A percentile compares a stretch with the other conserved stretches of the same genome.
Evolutionary conservation across 2,329 filamentous ascomycete species (phyloP).

Genomic region (Cercospora beticola): DNA sequence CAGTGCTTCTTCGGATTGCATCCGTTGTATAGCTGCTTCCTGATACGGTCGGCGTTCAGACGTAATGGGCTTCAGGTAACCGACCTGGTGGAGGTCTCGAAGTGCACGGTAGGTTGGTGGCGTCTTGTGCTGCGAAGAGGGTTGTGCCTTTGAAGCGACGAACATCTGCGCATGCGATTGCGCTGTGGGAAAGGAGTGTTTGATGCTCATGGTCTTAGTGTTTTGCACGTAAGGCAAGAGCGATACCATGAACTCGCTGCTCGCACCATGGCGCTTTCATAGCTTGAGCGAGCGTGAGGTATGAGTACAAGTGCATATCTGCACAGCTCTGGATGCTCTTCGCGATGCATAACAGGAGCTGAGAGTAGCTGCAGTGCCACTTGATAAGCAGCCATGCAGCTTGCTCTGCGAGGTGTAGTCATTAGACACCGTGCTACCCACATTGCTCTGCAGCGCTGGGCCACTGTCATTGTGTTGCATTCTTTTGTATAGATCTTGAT

Average conservation of each 20-base stretch:
- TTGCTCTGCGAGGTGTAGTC: not conserved
- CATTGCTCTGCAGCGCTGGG: not conserved
- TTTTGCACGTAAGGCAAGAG: not conserved
- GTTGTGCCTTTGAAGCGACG: not conserved
- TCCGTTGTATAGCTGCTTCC: not conserved
- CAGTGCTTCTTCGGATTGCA: constrained; percentile 11
- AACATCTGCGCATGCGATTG: not conserved
- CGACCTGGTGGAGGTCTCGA: not conserved
- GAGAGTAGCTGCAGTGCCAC: not conserved
- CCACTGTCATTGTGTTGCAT: not conserved
- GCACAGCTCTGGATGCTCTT: not conserved
- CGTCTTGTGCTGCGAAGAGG: not conserved
- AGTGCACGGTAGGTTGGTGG: not conserved
- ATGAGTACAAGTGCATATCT: not conserved
- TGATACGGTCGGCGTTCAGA: not conserved
- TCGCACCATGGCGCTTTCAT: not conserved
- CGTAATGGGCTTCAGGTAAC: not conserved
- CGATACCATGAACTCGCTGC: not conserved
- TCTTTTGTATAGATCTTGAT: not conserved
- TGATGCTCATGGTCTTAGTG: not conserved
- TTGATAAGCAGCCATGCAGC: not conserved
- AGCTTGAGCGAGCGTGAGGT: not conserved
- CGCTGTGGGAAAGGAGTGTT: not conserved
- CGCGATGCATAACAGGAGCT: constrained; percentile 1
- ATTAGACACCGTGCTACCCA: too few relatives aligned